Percentiles rank a stretch among this genome's conserved stretches.
These are phyloP conservation scores for Oxyria digyna DNA, from an alignment of 148 eudicot genomes.

Conservation along the genomic window DNA sequence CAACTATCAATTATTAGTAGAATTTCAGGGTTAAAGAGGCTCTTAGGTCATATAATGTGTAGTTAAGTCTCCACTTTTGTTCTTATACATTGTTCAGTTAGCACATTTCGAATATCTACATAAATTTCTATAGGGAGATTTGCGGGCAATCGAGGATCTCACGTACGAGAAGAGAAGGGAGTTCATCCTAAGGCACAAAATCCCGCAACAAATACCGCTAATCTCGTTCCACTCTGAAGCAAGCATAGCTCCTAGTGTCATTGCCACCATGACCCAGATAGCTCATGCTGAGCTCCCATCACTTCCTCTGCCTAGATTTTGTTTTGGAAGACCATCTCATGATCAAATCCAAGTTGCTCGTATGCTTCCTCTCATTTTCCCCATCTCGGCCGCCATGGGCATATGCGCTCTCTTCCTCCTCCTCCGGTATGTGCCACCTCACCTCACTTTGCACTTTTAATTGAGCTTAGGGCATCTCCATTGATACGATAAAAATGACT, in stretches of 20 bases:
- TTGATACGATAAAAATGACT: too few species aligned
- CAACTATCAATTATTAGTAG: too few species aligned
- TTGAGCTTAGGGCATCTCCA: too few species aligned
- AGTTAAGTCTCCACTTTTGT: too few species aligned
- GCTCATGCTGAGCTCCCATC: slow-evolving; percentile 89
- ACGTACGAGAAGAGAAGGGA: slow-evolving; percentile 78
- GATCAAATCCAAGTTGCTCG: slow-evolving; percentile 21
- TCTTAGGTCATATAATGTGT: too few species aligned
- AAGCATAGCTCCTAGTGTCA: slow-evolving; percentile 45
- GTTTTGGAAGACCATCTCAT: slow-evolving; percentile 10
- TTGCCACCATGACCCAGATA: slow-evolving; percentile 62
- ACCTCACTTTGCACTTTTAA: background rate
- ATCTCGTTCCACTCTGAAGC: slow-evolving; percentile 92
- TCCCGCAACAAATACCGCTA: slow-evolving; percentile 61
- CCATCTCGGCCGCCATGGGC: slow-evolving; percentile 82
- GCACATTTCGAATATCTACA: background rate
- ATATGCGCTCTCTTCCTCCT: slow-evolving; percentile 58
- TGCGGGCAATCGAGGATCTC: slow-evolving; percentile 70
- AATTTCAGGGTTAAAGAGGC: too few species aligned
- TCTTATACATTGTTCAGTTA: background rate
- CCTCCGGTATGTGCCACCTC: background rate
- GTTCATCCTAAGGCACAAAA: slow-evolving; percentile 58
- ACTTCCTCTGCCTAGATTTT: slow-evolving; percentile 35
- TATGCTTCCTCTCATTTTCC: slow-evolving; percentile 58
- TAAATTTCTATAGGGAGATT: slow-evolving; percentile 47